Evolutionary conservation across 768 basidiomycete genomes (phyloP).

Genomic region (Leccinum rimulosum): DNA sequence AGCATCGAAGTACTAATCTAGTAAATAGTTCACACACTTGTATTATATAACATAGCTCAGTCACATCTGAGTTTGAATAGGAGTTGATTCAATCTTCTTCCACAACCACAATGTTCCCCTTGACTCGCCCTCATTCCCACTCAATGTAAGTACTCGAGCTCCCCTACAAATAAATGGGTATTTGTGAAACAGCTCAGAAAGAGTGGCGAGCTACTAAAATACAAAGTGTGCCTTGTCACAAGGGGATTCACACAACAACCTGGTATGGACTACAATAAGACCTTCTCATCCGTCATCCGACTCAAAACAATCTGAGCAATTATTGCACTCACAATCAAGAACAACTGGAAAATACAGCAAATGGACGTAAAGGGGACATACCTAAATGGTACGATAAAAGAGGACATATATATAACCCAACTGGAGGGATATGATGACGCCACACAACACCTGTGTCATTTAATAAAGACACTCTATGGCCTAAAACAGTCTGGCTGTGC

Average conservation of each 20-base stretch:
- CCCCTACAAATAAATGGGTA: background rate
- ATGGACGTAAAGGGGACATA: background rate
- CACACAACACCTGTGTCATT: background rate
- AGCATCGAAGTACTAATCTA: no score
- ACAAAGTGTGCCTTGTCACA: background rate
- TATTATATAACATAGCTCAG: no score
- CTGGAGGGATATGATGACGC: background rate
- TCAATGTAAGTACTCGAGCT: no score
- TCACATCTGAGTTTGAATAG: no score
- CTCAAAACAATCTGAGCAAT: background rate
- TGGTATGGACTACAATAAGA: background rate
- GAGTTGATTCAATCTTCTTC: no score
- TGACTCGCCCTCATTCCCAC: no score
- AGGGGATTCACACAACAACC: background rate
- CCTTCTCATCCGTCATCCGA: background rate
- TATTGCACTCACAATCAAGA: background rate
- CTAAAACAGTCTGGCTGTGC: background rate
- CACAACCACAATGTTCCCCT: no score
- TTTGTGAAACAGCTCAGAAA: background rate
- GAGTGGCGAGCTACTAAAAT: background rate
- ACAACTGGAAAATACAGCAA: no score
- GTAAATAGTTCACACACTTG: no score
- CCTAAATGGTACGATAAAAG: background rate
- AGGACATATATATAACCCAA: background rate
- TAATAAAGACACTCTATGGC: conserved; percentile 1